phyloP scores from a whole-genome alignment of 768 basidiomycete genomes.

The Leccinum aurantiacum region DNA sequence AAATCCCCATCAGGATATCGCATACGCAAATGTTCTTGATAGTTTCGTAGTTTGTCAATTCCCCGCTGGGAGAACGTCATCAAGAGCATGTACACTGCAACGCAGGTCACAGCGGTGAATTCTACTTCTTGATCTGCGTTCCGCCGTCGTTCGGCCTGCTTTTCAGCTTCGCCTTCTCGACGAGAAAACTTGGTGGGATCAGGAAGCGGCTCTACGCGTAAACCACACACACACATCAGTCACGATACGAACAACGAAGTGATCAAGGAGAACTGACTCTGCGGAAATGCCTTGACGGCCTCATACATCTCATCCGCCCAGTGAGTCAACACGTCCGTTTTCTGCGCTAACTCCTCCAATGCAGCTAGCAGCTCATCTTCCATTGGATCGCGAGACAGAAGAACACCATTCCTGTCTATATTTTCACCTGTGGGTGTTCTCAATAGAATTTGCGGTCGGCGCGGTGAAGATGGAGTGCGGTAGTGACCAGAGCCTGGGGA shows the following conservation, averaged over 20 bases:
- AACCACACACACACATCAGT: slow-evolving; percentile 1
- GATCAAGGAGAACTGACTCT: slow-evolving; percentile 54
- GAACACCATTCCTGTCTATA: slow-evolving; percentile 22
- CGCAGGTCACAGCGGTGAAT: slow-evolving; percentile 79
- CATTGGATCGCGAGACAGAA: slow-evolving; percentile 56
- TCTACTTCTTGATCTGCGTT: slow-evolving; percentile 79
- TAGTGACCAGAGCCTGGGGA: slow-evolving; percentile 39
- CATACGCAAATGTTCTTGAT: slow-evolving; percentile 83
- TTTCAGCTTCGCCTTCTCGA: slow-evolving; percentile 71
- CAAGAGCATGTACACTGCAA: slow-evolving; percentile 86
- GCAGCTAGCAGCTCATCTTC: slow-evolving; percentile 80
- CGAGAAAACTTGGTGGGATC: slow-evolving; percentile 75
- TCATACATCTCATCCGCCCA: slow-evolving; percentile 97
- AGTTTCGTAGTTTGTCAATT: slow-evolving; percentile 75
- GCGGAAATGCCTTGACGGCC: slow-evolving; percentile 79
- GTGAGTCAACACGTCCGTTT: slow-evolving; percentile 89
- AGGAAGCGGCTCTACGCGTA: slow-evolving; percentile 65
- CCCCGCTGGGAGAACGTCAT: slow-evolving; percentile 94
- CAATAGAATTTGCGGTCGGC: slow-evolving; percentile 53
- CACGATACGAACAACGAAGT: background rate
- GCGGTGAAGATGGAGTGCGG: slow-evolving; percentile 53
- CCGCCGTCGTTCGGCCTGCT: slow-evolving; percentile 64
- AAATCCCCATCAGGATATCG: slow-evolving; percentile 73
- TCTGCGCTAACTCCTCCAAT: slow-evolving; percentile 91
- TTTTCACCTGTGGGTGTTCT: slow-evolving; percentile 38